A percentile compares a stretch with the other conserved stretches of the same genome.
Evolutionary conservation across 108 stramenopile genomes (phyloP).

Genomic region (Cyclostephanos invisitatus): DNA sequence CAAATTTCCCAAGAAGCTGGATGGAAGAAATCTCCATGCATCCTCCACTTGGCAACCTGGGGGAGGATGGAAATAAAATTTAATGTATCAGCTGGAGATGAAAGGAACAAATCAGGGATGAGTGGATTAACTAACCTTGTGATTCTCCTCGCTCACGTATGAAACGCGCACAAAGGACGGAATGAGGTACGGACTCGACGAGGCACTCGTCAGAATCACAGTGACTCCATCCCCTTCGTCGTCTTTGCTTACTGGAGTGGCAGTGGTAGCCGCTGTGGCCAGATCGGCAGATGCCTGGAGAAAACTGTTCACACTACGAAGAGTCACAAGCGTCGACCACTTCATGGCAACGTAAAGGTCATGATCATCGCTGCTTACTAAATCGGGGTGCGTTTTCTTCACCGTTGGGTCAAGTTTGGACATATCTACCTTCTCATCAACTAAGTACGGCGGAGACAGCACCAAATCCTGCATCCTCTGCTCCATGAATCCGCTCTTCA

Average conservation of each 20-base stretch:
- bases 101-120: slow-evolving; percentile 23
- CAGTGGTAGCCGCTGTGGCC: slow-evolving; percentile 73
- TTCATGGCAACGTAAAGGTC: slow-evolving; percentile 83
- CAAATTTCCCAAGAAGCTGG: slow-evolving; percentile 90
- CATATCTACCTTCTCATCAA: slow-evolving; percentile 43
- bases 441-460: slow-evolving; percentile 74
- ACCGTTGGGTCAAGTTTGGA: slow-evolving; percentile 47
- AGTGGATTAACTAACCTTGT: slow-evolving; percentile 82
- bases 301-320: slow-evolving; percentile 68
- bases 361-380: slow-evolving; percentile 84
- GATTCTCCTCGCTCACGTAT: slow-evolving; percentile 87
- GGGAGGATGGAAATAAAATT: neutral
- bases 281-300: slow-evolving; percentile 87
- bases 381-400: slow-evolving; percentile 82
- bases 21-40: slow-evolving; percentile 83
- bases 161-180: slow-evolving; percentile 88
- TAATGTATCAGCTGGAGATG: no score
- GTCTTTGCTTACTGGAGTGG: slow-evolving; percentile 30
- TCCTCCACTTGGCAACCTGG: slow-evolving; percentile 46
- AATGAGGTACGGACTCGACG: slow-evolving; percentile 80
- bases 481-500: slow-evolving; percentile 89
- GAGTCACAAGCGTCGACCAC: slow-evolving; percentile 82
- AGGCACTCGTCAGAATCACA: slow-evolving; percentile 49
- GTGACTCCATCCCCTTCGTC: slow-evolving; percentile 55
- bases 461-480: slow-evolving; percentile 80